These are phyloP conservation scores for Cyclostephanos invisitatus DNA, from an alignment of 108 stramenopile genomes.

Conservation along the genomic window DNA sequence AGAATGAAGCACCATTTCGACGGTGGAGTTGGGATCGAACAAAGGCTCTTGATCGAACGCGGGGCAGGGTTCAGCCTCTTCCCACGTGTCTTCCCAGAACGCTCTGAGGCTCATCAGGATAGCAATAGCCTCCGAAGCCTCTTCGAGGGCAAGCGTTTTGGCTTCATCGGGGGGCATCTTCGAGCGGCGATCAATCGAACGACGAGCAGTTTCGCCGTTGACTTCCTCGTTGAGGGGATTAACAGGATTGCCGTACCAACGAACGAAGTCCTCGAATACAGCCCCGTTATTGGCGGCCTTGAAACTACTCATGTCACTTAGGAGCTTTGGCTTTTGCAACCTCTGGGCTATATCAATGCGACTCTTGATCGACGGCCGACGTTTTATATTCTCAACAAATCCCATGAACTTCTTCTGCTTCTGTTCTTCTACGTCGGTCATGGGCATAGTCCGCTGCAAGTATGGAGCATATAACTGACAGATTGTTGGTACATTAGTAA, in stretches of 20 bases:
- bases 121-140: conserved; percentile 71
- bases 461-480: conserved; percentile 81
- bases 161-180: conserved; percentile 33
- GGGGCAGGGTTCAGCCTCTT: conserved; percentile 61
- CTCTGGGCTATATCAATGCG: conserved; percentile 73
- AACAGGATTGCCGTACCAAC: conserved; percentile 85
- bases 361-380: conserved; percentile 44
- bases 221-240: conserved; percentile 73
- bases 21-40: conserved; percentile 72
- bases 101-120: conserved; percentile 66
- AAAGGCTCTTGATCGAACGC: conserved; percentile 79
- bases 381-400: conserved; percentile 4
- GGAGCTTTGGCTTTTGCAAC: conserved; percentile 74
- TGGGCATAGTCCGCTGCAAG: conserved; percentile 71
- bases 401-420: conserved; percentile 62
- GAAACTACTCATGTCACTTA: conserved; percentile 86
- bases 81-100: conserved; percentile 85
- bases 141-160: conserved; percentile 50
- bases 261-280: conserved; percentile 76
- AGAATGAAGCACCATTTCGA: conserved; percentile 78
- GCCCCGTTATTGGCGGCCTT: conserved; percentile 84
- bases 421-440: conserved; percentile 83
- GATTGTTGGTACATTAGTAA: not conserved
- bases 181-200: conserved; percentile 22
- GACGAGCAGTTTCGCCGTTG: conserved; percentile 36